phyloP scores from a whole-genome alignment of 2,329 filamentous ascomycete species.

The Monosporascus sp. region DNA sequence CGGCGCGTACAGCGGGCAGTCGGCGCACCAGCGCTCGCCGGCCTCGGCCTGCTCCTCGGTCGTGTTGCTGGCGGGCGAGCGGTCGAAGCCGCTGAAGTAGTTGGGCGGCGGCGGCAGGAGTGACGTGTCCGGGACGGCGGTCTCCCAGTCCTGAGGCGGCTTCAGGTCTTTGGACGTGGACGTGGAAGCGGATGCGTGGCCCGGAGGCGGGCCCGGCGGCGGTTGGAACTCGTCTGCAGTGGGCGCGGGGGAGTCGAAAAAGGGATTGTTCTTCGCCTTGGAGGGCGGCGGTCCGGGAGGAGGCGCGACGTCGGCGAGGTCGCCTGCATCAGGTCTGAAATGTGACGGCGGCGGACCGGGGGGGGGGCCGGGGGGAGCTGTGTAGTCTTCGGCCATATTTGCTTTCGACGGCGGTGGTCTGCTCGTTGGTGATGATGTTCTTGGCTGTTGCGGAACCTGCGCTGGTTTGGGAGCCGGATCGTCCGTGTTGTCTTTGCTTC shows the following conservation, averaged over 20 bases:
- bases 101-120: slow-evolving; percentile 68
- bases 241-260: not conserved
- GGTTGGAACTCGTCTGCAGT: slow-evolving; percentile 24
- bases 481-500: slow-evolving; percentile 34
- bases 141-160: slow-evolving; percentile 61
- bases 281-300: slow-evolving; percentile 31
- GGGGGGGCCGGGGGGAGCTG: slow-evolving; percentile 13
- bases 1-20: slow-evolving; percentile 53
- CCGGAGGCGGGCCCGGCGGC: slow-evolving; percentile 30
- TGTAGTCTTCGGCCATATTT: slow-evolving; percentile 9
- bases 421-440: slow-evolving; percentile 10
- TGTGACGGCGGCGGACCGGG: slow-evolving; percentile 29
- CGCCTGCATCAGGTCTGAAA: too few species aligned
- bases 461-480: slow-evolving; percentile 36
- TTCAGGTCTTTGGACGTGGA: slow-evolving; percentile 6
- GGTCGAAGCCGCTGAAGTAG: slow-evolving; percentile 57
- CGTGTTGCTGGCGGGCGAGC: slow-evolving; percentile 65
- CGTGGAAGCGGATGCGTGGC: not conserved
- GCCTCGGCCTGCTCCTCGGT: slow-evolving; percentile 56
- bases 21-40: slow-evolving; percentile 60
- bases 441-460: slow-evolving; percentile 8
- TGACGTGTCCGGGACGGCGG: slow-evolving; percentile 65
- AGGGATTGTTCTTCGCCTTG: slow-evolving; percentile 15
- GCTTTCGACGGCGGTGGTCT: slow-evolving; percentile 18
- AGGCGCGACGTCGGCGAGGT: slow-evolving; percentile 19